These are phyloP conservation scores for Chlamydomonas schloesseri DNA, from an alignment of 139 green algal genomes.

Conservation along the genomic window DNA sequence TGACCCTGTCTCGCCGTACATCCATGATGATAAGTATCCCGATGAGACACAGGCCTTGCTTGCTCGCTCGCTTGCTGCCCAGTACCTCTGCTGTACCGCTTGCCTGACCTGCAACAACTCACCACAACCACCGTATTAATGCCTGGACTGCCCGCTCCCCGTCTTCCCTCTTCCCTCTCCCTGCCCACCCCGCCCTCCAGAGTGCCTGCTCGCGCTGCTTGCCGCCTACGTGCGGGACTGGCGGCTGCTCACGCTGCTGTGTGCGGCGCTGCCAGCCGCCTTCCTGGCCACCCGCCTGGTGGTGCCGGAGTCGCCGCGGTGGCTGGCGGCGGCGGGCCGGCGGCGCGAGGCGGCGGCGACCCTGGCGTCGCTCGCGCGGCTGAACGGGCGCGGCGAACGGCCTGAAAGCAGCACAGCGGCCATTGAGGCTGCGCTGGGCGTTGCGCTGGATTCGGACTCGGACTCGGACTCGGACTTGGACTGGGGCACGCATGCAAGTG, in stretches of 20 bases:
- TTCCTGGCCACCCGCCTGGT: conserved; percentile 1
- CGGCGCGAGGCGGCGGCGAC: background rate
- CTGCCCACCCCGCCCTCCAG: background rate
- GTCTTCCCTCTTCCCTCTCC: background rate
- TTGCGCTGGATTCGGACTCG: too few relatives aligned
- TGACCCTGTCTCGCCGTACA: too few relatives aligned
- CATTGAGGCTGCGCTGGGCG: background rate
- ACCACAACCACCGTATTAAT: too few relatives aligned
- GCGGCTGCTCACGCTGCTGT: conserved; percentile 7
- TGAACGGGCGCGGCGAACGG: background rate
- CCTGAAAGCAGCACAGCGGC: background rate
- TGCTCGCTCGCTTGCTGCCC: too few relatives aligned
- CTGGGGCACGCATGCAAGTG: too few relatives aligned
- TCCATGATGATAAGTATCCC: too few relatives aligned
- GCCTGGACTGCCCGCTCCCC: too few relatives aligned
- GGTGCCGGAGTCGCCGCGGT: conserved; percentile 29
- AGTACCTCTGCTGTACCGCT: too few relatives aligned
- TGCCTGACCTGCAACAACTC: too few relatives aligned
- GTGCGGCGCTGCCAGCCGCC: background rate
- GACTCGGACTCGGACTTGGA: too few relatives aligned
- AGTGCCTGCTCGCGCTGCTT: conserved; percentile 26
- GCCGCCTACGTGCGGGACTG: conserved; percentile 10
- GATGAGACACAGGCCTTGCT: too few relatives aligned
- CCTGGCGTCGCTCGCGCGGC: background rate
- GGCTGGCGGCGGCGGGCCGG: conserved; percentile 21